Conservation (phyloP, 2,329 filamentous ascomycete genomes). For the Colletotrichum cereale region DNA sequence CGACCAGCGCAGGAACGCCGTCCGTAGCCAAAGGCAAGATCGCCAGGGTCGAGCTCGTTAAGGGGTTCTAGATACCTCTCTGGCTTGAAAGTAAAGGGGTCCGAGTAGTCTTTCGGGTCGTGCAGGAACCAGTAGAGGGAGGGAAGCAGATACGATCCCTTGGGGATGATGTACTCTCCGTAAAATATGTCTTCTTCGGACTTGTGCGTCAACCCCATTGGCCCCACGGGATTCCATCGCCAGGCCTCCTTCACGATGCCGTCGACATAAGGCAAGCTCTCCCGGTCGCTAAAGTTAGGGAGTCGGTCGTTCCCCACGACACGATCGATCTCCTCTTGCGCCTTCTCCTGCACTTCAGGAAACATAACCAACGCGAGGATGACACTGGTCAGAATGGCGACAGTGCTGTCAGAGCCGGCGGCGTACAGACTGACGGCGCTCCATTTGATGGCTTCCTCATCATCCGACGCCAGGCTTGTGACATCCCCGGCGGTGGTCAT, state of each 20-base stretch:
- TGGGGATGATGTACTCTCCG: constrained; percentile 29
- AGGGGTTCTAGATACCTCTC: constrained; percentile 49
- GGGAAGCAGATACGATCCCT: constrained; percentile 42
- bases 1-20: constrained; percentile 52
- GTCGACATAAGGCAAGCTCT: constrained; percentile 48
- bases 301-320: constrained; percentile 47
- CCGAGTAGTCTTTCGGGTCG: constrained; percentile 74
- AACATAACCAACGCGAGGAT: constrained; percentile 44
- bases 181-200: constrained; percentile 45
- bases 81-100: constrained; percentile 50
- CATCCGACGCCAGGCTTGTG: constrained; percentile 10
- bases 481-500: too few species aligned
- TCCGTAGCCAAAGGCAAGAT: constrained; percentile 51
- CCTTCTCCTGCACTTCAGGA: constrained; percentile 44
- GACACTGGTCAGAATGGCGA: constrained; percentile 44
- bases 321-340: constrained; percentile 45
- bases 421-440: constrained; percentile 47
- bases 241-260: constrained; percentile 49
- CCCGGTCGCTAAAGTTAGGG: constrained; percentile 46
- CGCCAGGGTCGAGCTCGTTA: constrained; percentile 47
- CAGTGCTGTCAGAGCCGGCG: constrained; percentile 48
- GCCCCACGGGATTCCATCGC: constrained; percentile 49
- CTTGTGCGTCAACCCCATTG: constrained; percentile 54
- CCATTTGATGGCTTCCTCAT: constrained; percentile 44
- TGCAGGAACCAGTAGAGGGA: constrained; percentile 61